phyloP scores from a whole-genome alignment of 768 basidiomycete species.

The Pholiota microspora region DNA sequence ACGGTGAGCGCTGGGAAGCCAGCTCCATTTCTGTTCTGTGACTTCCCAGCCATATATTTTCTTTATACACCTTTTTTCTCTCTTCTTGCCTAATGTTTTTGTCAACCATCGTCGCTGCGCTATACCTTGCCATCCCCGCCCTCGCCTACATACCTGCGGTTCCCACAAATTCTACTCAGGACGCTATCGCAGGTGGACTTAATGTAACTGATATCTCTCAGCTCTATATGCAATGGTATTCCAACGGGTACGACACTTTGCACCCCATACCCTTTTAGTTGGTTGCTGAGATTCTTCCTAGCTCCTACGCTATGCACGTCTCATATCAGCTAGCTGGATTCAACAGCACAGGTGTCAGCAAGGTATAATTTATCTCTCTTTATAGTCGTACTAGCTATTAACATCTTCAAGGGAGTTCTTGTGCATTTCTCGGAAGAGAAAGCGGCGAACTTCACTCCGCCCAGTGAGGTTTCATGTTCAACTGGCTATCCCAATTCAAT shows the following conservation, averaged over 20 bases:
- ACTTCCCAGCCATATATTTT: neutral
- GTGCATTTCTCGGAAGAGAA: slow-evolving; percentile 78
- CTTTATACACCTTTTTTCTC: neutral
- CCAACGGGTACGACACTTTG: slow-evolving; percentile 39
- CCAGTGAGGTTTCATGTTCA: slow-evolving; percentile 32
- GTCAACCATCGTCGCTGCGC: neutral
- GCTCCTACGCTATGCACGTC: slow-evolving; percentile 52
- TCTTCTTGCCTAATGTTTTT: neutral
- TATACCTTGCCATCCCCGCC: slow-evolving; percentile 15
- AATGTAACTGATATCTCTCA: slow-evolving; percentile 58
- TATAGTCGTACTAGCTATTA: neutral
- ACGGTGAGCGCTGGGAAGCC: slow-evolving; percentile 1
- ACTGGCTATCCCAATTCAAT: neutral
- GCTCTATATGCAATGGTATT: slow-evolving; percentile 61
- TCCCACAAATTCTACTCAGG: slow-evolving; percentile 63
- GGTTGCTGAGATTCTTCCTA: slow-evolving; percentile 20
- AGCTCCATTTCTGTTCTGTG: neutral
- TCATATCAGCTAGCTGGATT: slow-evolving; percentile 59
- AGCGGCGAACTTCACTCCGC: slow-evolving; percentile 45
- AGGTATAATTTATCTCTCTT: slow-evolving; percentile 36
- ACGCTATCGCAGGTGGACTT: slow-evolving; percentile 37
- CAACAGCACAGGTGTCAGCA: slow-evolving; percentile 47
- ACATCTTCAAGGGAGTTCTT: slow-evolving; percentile 67
- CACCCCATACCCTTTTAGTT: neutral
- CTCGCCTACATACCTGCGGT: slow-evolving; percentile 67